Conservation (phyloP, 2,329 filamentous ascomycete species). For the Fusarium robinianum region DNA sequence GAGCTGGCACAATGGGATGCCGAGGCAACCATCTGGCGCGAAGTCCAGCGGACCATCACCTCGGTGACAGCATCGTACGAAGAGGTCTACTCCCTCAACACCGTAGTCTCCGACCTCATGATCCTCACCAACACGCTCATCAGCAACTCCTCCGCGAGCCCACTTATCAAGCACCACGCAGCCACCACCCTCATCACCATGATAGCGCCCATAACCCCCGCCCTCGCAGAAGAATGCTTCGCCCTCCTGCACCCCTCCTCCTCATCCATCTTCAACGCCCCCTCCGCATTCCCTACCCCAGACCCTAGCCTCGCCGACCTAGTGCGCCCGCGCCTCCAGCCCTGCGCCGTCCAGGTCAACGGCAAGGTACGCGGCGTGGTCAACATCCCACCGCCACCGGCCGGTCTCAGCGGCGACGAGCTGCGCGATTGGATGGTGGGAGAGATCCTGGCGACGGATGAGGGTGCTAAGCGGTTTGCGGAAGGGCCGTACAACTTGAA, state of each 20-base stretch:
- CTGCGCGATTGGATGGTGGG: slow-evolving; percentile 65
- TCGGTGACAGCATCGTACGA: slow-evolving; percentile 72
- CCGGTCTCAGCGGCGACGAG: slow-evolving; percentile 46
- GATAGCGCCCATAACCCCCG: slow-evolving; percentile 79
- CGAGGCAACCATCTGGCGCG: slow-evolving; percentile 62
- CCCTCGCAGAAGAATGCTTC: slow-evolving; percentile 83
- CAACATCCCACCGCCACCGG: slow-evolving; percentile 60
- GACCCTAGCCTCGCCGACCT: slow-evolving; percentile 55
- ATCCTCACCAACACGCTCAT: slow-evolving; percentile 73
- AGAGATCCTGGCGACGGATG: slow-evolving; percentile 63
- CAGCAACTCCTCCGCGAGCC: slow-evolving; percentile 48
- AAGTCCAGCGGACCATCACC: slow-evolving; percentile 68
- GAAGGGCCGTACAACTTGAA: slow-evolving; percentile 51
- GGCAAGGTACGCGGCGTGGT: slow-evolving; percentile 74
- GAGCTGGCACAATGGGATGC: slow-evolving; percentile 50
- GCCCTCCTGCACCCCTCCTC: slow-evolving; percentile 53
- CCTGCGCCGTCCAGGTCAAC: slow-evolving; percentile 75
- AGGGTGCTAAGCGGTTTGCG: slow-evolving; percentile 61
- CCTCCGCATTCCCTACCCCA: slow-evolving; percentile 63
- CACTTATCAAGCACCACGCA: slow-evolving; percentile 53
- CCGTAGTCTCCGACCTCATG: slow-evolving; percentile 81
- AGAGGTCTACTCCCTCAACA: slow-evolving; percentile 78
- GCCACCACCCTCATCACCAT: slow-evolving; percentile 66
- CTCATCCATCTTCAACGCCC: slow-evolving; percentile 49
- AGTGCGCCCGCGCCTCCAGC: slow-evolving; percentile 54